Evolutionary conservation across 306 rosid genomes (phyloP).

Genomic region (Calophaca sinica): DNA sequence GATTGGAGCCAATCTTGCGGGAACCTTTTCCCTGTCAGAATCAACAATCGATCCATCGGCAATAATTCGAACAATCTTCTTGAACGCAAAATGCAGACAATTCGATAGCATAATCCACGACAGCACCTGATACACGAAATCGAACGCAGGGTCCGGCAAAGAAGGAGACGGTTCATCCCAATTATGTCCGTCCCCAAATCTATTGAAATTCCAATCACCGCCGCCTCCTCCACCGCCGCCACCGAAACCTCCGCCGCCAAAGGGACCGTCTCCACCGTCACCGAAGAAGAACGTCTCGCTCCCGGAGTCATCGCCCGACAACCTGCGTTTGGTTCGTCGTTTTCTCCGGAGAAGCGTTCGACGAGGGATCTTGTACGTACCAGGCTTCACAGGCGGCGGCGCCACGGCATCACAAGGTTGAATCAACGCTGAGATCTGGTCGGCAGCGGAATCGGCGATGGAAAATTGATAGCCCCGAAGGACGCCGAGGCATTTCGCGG

Average conservation of each 20-base stretch:
- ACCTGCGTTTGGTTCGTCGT: slow-evolving; percentile 68
- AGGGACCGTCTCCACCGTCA: slow-evolving; percentile 57
- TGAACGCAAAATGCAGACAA: slow-evolving; percentile 85
- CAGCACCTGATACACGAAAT: slow-evolving; percentile 85
- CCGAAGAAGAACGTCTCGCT: slow-evolving; percentile 58
- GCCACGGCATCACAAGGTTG: slow-evolving; percentile 70
- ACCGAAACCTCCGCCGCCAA: slow-evolving; percentile 52
- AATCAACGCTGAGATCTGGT: slow-evolving; percentile 68
- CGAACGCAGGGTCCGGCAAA: slow-evolving; percentile 73
- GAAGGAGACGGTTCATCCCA: slow-evolving; percentile 79
- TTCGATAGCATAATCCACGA: slow-evolving; percentile 86
- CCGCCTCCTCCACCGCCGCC: slow-evolving; percentile 61
- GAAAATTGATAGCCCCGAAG: slow-evolving; percentile 52
- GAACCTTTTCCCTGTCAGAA: slow-evolving; percentile 69
- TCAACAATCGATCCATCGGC: slow-evolving; percentile 65
- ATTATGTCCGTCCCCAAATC: slow-evolving; percentile 67
- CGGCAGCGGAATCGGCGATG: slow-evolving; percentile 44
- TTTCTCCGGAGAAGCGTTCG: slow-evolving; percentile 66
- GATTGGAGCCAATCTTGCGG: slow-evolving; percentile 64
- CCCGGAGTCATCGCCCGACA: slow-evolving; percentile 59
- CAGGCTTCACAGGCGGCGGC: slow-evolving; percentile 72
- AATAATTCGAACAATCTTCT: slow-evolving; percentile 67
- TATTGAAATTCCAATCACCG: slow-evolving; percentile 74
- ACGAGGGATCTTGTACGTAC: slow-evolving; percentile 48
- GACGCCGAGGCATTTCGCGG: slow-evolving; percentile 61